Evolutionary conservation across 2,329 filamentous ascomycete genomes (phyloP).

Genomic region (Furcasterigmium furcatum): DNA sequence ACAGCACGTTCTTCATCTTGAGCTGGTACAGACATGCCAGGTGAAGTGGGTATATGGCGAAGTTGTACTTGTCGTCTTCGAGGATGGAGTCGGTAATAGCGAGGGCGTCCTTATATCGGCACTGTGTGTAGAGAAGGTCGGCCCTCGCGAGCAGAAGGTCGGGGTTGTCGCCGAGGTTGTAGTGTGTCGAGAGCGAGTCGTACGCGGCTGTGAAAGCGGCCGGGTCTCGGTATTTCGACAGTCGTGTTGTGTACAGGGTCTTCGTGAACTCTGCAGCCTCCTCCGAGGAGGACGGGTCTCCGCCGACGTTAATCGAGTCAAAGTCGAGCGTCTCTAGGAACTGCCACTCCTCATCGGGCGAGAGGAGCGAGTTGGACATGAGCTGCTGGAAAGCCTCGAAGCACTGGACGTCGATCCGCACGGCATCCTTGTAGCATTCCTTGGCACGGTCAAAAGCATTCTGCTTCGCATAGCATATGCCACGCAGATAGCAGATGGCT

Average conservation of each 20-base stretch:
- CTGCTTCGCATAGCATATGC: slow-evolving; percentile 92
- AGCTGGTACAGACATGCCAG: slow-evolving; percentile 89
- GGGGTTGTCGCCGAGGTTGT: slow-evolving; percentile 80
- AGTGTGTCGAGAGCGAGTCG: slow-evolving; percentile 90
- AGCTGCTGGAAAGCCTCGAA: slow-evolving; percentile 98
- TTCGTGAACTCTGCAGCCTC: slow-evolving; percentile 92
- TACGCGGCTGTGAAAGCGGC: slow-evolving; percentile 79
- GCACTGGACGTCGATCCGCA: slow-evolving; percentile 95
- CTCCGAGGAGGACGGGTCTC: slow-evolving; percentile 67
- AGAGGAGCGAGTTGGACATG: slow-evolving; percentile 93
- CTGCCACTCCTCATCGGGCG: slow-evolving; percentile 82
- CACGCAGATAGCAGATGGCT: slow-evolving; percentile 93
- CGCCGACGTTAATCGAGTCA: slow-evolving; percentile 68
- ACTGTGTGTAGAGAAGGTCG: slow-evolving; percentile 91
- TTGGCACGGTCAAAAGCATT: slow-evolving; percentile 97
- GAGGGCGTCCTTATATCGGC: slow-evolving; percentile 84
- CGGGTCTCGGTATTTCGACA: slow-evolving; percentile 93
- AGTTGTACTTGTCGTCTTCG: slow-evolving; percentile 82
- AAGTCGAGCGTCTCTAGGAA: slow-evolving; percentile 90
- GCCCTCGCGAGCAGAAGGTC: slow-evolving; percentile 89
- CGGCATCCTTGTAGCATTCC: slow-evolving; percentile 97
- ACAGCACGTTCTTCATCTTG: slow-evolving; percentile 80
- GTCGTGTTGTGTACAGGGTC: slow-evolving; percentile 90
- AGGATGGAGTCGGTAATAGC: slow-evolving; percentile 81
- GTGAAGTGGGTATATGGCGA: slow-evolving; percentile 84